Percentiles rank a stretch among this genome's conserved stretches.
Evolutionary conservation across 306 rosid genomes (phyloP).

Genomic region (Vigna mungo): DNA sequence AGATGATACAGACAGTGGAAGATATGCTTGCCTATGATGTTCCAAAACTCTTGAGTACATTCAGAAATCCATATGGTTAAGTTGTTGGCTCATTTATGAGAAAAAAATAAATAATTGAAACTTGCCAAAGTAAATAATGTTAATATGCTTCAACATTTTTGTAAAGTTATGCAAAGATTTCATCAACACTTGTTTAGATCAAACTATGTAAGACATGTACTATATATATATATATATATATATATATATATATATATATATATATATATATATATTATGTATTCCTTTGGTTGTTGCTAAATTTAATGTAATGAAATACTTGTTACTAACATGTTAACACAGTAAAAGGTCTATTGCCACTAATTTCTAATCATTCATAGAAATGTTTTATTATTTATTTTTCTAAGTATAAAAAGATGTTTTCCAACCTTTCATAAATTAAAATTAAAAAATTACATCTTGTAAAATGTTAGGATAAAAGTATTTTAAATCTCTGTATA

Average conservation of each 20-base stretch:
- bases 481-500: too few species aligned
- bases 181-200: background rate
- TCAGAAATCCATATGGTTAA: constrained; percentile 84
- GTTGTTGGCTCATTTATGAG: background rate
- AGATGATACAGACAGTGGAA: constrained; percentile 78
- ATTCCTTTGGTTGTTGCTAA: background rate
- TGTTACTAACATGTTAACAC: background rate
- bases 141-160: constrained; percentile 9
- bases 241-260: too few species aligned
- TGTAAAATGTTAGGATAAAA: too few species aligned
- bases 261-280: too few species aligned
- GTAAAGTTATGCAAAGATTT: background rate
- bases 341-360: background rate
- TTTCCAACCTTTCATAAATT: background rate
- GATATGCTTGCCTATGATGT: constrained; percentile 94
- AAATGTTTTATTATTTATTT: too few species aligned
- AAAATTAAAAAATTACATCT: too few species aligned
- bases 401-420: too few species aligned
- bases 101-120: too few species aligned
- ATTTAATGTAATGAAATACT: background rate
- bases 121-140: background rate
- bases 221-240: too few species aligned
- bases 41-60: constrained; percentile 79
- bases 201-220: too few species aligned
- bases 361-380: too few species aligned